A percentile compares a stretch with the other conserved stretches of the same genome.
Evolutionary conservation across 257 asterid genomes (phyloP).

Genomic region (Solanum chiquidenum): DNA sequence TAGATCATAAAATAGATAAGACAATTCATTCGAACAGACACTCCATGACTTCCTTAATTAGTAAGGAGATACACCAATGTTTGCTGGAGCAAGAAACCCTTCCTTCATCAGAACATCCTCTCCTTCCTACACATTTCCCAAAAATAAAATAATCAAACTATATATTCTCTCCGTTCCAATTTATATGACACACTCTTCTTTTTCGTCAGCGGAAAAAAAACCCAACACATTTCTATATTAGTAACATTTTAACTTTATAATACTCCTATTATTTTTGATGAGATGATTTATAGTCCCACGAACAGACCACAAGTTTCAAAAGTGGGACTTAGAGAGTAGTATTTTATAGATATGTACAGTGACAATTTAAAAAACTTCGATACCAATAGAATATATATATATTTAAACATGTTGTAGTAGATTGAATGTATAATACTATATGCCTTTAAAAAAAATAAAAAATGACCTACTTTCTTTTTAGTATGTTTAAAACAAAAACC

Average conservation of each 20-base stretch:
- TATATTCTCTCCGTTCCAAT: accelerated
- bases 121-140: slow-evolving; percentile 53
- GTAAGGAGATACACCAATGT: slow-evolving; percentile 80
- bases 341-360: no score
- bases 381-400: not conserved
- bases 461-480: no score
- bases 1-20: not conserved
- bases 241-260: no score
- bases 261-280: no score
- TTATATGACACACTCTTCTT: not conserved
- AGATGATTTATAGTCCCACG: no score
- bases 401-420: not conserved
- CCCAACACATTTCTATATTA: no score
- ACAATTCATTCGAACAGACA: not conserved
- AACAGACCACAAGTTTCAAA: no score
- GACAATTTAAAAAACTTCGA: not conserved
- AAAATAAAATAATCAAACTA: not conserved
- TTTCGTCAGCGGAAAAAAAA: no score
- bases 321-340: no score
- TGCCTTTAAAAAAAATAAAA: no score
- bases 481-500: no score
- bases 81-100: slow-evolving; percentile 76
- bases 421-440: no score
- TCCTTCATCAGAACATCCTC: slow-evolving; percentile 88
- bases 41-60: slow-evolving; percentile 10